These are phyloP conservation scores for Amauroascus verrucosus DNA, from an alignment of 2,329 filamentous ascomycete genomes.

Conservation along the genomic window DNA sequence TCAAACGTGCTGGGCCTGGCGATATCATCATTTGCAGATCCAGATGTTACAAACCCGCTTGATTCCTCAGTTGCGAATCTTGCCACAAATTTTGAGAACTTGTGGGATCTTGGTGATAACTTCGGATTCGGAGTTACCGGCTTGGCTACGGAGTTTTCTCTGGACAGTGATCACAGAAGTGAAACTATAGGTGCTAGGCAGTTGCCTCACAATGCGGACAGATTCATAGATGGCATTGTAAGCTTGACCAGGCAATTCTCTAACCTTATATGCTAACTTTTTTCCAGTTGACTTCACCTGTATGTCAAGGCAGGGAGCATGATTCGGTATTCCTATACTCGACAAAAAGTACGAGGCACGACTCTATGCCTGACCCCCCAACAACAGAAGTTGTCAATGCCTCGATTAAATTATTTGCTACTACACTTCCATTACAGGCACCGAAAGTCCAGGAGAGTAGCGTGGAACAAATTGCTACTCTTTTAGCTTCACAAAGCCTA, in stretches of 20 bases:
- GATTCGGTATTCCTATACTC: slow-evolving; percentile 74
- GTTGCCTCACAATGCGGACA: slow-evolving; percentile 16
- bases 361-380: slow-evolving; percentile 59
- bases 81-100: slow-evolving; percentile 77
- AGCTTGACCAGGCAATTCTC: slow-evolving; percentile 18
- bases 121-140: slow-evolving; percentile 89
- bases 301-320: slow-evolving; percentile 77
- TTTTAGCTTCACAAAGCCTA: slow-evolving; percentile 67
- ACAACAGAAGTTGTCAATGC: slow-evolving; percentile 90
- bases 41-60: slow-evolving; percentile 66
- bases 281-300: slow-evolving; percentile 46
- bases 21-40: slow-evolving; percentile 84
- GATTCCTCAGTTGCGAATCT: slow-evolving; percentile 87
- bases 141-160: slow-evolving; percentile 68
- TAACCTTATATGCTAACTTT: neutral
- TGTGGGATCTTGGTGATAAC: slow-evolving; percentile 94
- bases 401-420: slow-evolving; percentile 85
- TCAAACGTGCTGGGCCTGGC: slow-evolving; percentile 85
- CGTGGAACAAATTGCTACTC: slow-evolving; percentile 83
- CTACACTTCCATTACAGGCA: slow-evolving; percentile 78
- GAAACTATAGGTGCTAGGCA: slow-evolving; percentile 33
- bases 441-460: slow-evolving; percentile 93
- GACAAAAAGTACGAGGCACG: slow-evolving; percentile 38
- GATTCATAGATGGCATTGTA: slow-evolving; percentile 41
- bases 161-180: slow-evolving; percentile 50